phyloP scores from a whole-genome alignment of 148 eudicot genomes.

The Silene latifolia region DNA sequence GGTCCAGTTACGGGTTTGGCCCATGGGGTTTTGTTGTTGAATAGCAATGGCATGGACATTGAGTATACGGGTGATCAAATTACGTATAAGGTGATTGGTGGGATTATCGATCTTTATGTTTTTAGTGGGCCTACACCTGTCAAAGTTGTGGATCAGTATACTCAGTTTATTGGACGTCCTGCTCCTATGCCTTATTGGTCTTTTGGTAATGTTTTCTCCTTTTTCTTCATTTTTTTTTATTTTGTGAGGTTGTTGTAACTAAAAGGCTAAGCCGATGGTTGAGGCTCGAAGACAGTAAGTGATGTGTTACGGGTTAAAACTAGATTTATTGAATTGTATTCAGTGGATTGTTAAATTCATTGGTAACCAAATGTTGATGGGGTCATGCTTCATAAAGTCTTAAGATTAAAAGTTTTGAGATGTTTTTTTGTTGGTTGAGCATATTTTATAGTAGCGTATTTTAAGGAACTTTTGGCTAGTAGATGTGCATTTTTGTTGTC shows the following conservation, averaged over 20 bases:
- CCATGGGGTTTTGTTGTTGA: constrained; percentile 68
- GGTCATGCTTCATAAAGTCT: no score
- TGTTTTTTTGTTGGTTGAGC: no score
- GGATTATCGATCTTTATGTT: constrained; percentile 62
- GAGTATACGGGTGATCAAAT: constrained; percentile 62
- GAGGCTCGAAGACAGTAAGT: no score
- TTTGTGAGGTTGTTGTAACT: no score
- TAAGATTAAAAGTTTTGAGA: no score
- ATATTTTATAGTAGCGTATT: no score
- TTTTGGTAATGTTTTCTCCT: constrained; percentile 50
- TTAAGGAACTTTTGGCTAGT: no score
- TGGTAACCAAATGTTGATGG: no score
- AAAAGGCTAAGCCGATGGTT: no score
- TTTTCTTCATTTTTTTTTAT: not conserved
- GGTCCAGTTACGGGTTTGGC: constrained; percentile 43
- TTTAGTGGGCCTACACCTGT: constrained; percentile 62
- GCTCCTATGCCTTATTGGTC: constrained; percentile 96
- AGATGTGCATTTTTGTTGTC: no score
- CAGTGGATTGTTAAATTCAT: not conserved
- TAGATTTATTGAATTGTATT: not conserved
- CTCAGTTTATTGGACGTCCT: constrained; percentile 69
- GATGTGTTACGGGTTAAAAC: not conserved
- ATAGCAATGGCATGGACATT: constrained; percentile 90
- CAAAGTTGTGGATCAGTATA: constrained; percentile 63
- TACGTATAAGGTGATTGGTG: constrained; percentile 79